A percentile compares a stretch with the other conserved stretches of the same genome.
These are phyloP conservation scores for Amaranthus hypochondriacus DNA, from an alignment of 148 eudicot species.

Conservation along the genomic window DNA sequence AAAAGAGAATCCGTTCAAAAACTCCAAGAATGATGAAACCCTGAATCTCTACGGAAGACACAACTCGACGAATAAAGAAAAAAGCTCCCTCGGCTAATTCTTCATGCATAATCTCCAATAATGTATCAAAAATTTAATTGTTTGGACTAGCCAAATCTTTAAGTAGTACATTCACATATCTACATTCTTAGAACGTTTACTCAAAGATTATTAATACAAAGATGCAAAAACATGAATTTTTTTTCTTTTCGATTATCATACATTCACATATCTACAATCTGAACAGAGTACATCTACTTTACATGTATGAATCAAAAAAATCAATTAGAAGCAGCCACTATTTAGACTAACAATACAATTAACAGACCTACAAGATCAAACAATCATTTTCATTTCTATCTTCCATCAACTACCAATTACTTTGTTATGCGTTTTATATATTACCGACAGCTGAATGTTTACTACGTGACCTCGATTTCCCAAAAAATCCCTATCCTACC, in stretches of 20 bases:
- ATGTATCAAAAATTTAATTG: constrained; percentile 1
- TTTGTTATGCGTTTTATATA: constrained; percentile 48
- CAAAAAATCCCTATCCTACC: constrained; percentile 89
- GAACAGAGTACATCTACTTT: constrained; percentile 20
- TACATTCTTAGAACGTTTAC: constrained; percentile 11
- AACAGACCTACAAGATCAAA: constrained; percentile 2
- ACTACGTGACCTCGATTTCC: constrained; percentile 70
- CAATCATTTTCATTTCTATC: not conserved
- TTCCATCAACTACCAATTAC: constrained; percentile 11
- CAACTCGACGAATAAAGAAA: constrained; percentile 5
- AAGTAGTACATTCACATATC: not conserved
- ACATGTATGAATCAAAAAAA: constrained; percentile 24
- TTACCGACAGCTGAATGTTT: constrained; percentile 71
- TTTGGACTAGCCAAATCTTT: constrained; percentile 5
- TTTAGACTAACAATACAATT: constrained; percentile 7
- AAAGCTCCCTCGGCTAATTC: not conserved
- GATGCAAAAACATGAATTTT: not conserved
- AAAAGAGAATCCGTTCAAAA: constrained; percentile 8
- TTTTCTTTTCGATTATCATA: constrained; percentile 16
- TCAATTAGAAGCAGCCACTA: constrained; percentile 5
- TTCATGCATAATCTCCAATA: not conserved
- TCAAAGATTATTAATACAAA: constrained; percentile 7
- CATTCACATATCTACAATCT: constrained; percentile 32
- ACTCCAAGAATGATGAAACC: constrained; percentile 3
- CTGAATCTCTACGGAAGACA: constrained; percentile 2